phyloP scores from a whole-genome alignment of 208 protist genomes.

The Histomonas meleagridis region DNA sequence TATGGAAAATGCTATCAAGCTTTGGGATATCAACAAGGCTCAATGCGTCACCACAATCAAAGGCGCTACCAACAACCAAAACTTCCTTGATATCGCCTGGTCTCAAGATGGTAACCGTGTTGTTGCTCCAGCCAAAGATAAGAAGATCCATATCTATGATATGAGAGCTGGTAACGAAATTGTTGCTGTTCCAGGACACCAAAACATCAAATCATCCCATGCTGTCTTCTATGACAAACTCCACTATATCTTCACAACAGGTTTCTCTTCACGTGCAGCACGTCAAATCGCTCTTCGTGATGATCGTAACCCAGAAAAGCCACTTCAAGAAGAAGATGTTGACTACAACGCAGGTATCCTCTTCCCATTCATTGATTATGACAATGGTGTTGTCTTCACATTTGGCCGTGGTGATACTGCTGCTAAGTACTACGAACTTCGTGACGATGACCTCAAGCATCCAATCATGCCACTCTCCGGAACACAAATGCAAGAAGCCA shows the following conservation, averaged over 20 bases:
- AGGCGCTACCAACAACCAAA: background rate
- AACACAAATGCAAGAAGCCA: background rate
- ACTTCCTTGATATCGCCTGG: conserved; percentile 30
- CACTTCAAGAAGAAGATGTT: background rate
- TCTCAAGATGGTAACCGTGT: background rate
- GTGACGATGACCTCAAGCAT: background rate
- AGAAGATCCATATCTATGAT: conserved; percentile 11
- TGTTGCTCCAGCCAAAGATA: background rate
- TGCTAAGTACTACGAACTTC: background rate
- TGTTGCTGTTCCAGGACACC: background rate
- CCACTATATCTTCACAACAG: background rate
- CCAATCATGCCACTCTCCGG: background rate
- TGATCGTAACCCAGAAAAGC: conserved; percentile 31
- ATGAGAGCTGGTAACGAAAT: background rate
- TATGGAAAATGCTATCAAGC: conserved; percentile 12
- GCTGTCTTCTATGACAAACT: conserved; percentile 32
- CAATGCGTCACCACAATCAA: background rate
- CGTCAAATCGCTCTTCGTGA: conserved; percentile 19
- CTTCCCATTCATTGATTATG: conserved; percentile 5
- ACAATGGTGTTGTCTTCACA: background rate
- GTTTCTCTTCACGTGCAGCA: background rate
- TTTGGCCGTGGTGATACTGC: conserved; percentile 5
- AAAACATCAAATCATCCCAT: background rate
- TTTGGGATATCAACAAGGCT: conserved; percentile 21
- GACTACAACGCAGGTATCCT: conserved; percentile 23